Evolutionary conservation across 805 yeast genomes (phyloP), one percentile per base, ranked within the genome.

Genomic region (Komagataella mondaviorum): DNA sequence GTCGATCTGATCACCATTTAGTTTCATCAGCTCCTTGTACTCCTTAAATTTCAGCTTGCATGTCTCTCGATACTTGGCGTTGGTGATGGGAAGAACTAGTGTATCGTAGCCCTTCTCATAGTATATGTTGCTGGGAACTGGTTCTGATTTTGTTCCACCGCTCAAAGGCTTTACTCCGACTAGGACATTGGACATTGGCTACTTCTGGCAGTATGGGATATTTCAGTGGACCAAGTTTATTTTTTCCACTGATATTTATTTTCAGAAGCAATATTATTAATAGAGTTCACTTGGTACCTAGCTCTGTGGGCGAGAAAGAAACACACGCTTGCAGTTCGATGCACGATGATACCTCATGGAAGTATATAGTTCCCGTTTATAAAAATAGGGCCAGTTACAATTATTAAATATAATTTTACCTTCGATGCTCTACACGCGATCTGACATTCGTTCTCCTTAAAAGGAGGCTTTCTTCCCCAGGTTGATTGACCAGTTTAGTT

Each of bases 41-140:
- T 56, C 47, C 48, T 70, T 69, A 57, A 73, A 73, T 45, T 66
- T 62, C 3, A 51, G 52, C 54, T 63, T 69, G 43, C 78, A 73
- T 47, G 63, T 61, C 46, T 74, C 78, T 51, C 75, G 63, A 56
- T 76, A 77, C 39, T 71, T 60, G 0, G 71, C 59, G 53, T 80
- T 78, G 6, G 86, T 81, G 46, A 81, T 69, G 2, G 84, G 75
- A 4, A 78, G 61, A 2, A 82, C 66, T 2, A 80, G 70, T 55
- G 67, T 69, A 59, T 80, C 82, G 56, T 77, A 81, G 12, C 80
- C 80, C 48, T 30, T 30, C 39, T 30, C 39, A 30, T 30, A 30
- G 5, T 30, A 30, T 8, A 2, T 14, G 39, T 30, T 6, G 39
- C 39, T 3, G 14, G 39, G 39, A 30, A 30, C 39, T 30, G 39